Evolutionary conservation across 1,284 basidiomycete genomes (phyloP).

Genomic region (Cutaneotrichosporon curvatum): DNA sequence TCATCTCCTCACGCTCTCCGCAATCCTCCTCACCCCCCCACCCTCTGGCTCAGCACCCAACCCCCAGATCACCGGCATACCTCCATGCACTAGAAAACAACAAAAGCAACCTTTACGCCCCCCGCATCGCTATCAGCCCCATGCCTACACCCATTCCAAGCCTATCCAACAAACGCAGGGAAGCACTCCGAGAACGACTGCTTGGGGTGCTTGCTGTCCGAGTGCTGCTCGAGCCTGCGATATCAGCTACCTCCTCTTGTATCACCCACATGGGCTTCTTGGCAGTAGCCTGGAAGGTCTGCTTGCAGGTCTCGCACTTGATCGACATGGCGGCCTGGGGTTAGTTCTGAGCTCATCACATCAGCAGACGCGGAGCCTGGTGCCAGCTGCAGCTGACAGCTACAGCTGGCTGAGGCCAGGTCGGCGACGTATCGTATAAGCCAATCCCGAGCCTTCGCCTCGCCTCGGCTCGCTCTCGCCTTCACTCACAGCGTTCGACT

Average conservation of each 20-base stretch:
- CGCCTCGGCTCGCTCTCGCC: neutral
- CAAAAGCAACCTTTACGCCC: too few species aligned
- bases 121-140: neutral
- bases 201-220: slow-evolving; percentile 35
- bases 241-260: slow-evolving; percentile 2
- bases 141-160: neutral
- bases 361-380: neutral
- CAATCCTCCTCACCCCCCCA: too few species aligned
- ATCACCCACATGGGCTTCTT: slow-evolving; percentile 44
- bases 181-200: slow-evolving; percentile 30
- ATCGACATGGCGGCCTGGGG: slow-evolving; percentile 46
- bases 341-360: neutral
- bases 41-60: too few species aligned
- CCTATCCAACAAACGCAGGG: slow-evolving; percentile 23
- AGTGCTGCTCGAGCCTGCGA: slow-evolving; percentile 33
- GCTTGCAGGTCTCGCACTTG: slow-evolving; percentile 48
- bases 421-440: too few species aligned
- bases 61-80: too few species aligned
- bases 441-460: too few species aligned
- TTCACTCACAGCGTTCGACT: slow-evolving; percentile 41
- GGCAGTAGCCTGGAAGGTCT: slow-evolving; percentile 49
- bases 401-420: too few species aligned
- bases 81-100: neutral
- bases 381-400: neutral
- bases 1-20: too few species aligned